Percentiles rank a stretch among this genome's conserved stretches.
phyloP scores from a whole-genome alignment of 176 grass and related monocot genomes.

The Rhipidocladum racemiflorum region DNA sequence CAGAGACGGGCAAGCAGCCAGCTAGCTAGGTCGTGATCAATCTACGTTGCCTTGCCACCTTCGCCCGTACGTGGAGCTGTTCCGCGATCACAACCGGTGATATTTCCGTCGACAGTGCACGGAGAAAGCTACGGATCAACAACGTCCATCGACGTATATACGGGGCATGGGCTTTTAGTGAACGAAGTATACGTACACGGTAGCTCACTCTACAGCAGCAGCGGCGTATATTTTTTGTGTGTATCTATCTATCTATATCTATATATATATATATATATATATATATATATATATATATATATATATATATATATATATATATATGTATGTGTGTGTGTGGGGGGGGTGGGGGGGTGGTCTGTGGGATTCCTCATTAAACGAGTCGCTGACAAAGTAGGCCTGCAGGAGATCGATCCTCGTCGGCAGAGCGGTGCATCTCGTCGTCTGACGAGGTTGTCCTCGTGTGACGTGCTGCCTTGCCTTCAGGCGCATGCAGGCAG shows the following conservation, averaged over 20 bases:
- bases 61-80: not conserved
- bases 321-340: too few relatives aligned
- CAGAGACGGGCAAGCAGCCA: not conserved
- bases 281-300: too few relatives aligned
- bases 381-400: not conserved
- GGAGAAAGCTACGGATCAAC: not conserved
- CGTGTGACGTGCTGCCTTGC: too few relatives aligned
- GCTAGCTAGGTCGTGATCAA: not conserved
- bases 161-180: not conserved
- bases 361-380: not conserved
- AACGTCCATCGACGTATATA: not conserved
- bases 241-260: too few relatives aligned
- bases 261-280: too few relatives aligned
- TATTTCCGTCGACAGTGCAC: not conserved
- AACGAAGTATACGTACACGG: not conserved
- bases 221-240: too few relatives aligned
- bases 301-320: too few relatives aligned
- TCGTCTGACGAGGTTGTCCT: not conserved
- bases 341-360: too few relatives aligned
- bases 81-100: not conserved
- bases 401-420: not conserved
- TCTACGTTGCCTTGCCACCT: not conserved
- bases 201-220: not conserved
- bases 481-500: too few relatives aligned
- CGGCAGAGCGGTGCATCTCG: not conserved